Percentiles rank a stretch among this genome's conserved stretches.
Conservation (phyloP, 2,329 filamentous ascomycete genomes). For the Colletotrichum theobromicola region DNA sequence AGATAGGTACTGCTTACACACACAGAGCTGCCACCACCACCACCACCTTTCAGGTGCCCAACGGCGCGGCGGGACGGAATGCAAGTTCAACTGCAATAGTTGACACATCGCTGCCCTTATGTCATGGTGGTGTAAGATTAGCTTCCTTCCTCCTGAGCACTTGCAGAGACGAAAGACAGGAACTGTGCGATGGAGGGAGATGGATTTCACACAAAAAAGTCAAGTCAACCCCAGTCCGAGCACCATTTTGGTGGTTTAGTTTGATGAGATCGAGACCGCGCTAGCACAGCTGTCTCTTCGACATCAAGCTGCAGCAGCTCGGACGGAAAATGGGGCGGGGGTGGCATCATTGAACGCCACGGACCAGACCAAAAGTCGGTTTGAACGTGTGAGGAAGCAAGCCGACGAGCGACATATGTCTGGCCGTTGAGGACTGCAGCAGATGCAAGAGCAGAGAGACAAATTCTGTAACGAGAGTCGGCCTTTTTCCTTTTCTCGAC, state of each 20-base stretch:
- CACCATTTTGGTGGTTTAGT: neutral
- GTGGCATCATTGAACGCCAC: neutral
- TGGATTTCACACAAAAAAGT: no score
- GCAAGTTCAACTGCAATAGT: neutral
- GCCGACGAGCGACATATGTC: neutral
- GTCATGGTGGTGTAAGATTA: conserved; percentile 7
- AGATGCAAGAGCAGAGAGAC: neutral
- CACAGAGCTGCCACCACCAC: neutral
- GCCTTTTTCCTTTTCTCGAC: neutral
- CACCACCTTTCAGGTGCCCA: neutral
- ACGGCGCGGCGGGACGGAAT: neutral
- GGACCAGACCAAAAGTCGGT: neutral
- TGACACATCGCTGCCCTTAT: conserved; percentile 9
- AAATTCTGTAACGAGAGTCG: neutral
- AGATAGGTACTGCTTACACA: no score
- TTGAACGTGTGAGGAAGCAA: neutral
- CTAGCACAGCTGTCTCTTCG: conserved; percentile 1
- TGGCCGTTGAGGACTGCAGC: conserved; percentile 5
- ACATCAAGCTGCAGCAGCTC: neutral
- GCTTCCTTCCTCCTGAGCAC: conserved; percentile 11
- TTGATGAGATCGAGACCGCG: conserved; percentile 11
- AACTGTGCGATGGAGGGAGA: neutral
- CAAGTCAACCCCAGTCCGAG: conserved; percentile 4
- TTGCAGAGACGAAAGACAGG: neutral
- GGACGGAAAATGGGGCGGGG: neutral